A percentile compares a stretch with the other conserved stretches of the same genome.
Conservation (phyloP, 257 asterid genomes). For the Datura wrightii region DNA sequence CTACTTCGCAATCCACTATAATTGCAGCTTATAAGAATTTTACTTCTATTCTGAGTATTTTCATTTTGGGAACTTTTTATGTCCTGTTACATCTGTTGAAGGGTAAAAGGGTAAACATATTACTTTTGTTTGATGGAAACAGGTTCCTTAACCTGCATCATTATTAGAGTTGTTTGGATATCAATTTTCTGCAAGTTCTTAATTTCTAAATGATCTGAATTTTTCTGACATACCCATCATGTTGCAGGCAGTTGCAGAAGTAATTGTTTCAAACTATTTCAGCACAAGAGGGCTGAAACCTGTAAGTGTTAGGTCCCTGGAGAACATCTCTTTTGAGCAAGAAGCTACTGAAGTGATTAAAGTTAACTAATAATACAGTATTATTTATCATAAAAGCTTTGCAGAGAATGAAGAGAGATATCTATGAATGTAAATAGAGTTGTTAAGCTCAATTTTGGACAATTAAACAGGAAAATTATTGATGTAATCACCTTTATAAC, state of each 20-base stretch:
- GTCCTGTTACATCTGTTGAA: background rate
- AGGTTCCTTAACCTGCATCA: background rate
- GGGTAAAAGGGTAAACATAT: background rate
- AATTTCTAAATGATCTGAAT: conserved; percentile 7
- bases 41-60: conserved; percentile 11
- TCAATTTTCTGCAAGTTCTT: conserved; percentile 24
- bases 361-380: background rate
- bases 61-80: background rate
- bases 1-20: background rate
- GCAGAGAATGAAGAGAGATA: conserved; percentile 1
- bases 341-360: background rate
- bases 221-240: conserved; percentile 20
- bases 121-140: background rate
- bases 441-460: background rate
- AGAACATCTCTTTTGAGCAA: background rate
- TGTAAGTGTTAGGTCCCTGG: conserved; percentile 53
- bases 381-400: background rate
- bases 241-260: conserved; percentile 79
- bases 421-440: background rate
- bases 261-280: conserved; percentile 67
- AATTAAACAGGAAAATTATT: background rate
- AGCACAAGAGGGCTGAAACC: conserved; percentile 59
- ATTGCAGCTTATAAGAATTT: conserved; percentile 7
- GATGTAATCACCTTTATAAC: background rate
- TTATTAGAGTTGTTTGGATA: conserved; percentile 18